A percentile compares a stretch with the other conserved stretches of the same genome.
Evolutionary conservation across 1,284 basidiomycete species (phyloP).

Genomic region (Garcileccinum viscosum): DNA sequence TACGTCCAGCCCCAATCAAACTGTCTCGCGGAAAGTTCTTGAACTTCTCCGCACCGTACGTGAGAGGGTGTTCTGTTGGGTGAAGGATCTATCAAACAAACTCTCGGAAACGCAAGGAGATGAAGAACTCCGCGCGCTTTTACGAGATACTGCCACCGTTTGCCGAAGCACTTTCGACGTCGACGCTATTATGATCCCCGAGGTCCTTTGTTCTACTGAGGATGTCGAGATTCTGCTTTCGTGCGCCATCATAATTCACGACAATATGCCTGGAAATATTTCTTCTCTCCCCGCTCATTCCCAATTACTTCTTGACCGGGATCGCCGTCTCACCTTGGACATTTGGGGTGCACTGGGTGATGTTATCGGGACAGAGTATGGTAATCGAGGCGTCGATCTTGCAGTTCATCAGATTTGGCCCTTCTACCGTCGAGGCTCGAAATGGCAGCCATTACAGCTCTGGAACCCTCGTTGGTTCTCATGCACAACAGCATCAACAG

Average conservation of each 20-base stretch:
- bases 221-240: constrained; percentile 42
- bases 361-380: constrained; percentile 11
- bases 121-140: constrained; percentile 26
- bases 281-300: constrained; percentile 14
- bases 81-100: constrained; percentile 36
- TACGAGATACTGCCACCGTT: constrained; percentile 43
- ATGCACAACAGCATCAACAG: constrained; percentile 25
- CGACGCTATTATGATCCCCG: constrained; percentile 24
- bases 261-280: constrained; percentile 33
- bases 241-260: constrained; percentile 42
- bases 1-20: constrained; percentile 25
- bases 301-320: constrained; percentile 30
- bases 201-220: constrained; percentile 27
- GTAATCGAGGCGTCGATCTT: constrained; percentile 37
- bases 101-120: constrained; percentile 31
- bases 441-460: constrained; percentile 38
- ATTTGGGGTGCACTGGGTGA: neutral
- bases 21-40: constrained; percentile 18
- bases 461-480: constrained; percentile 47
- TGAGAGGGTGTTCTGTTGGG: constrained; percentile 43
- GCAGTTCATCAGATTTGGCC: constrained; percentile 47
- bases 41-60: constrained; percentile 41
- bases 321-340: constrained; percentile 37
- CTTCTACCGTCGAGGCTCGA: constrained; percentile 35
- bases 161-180: constrained; percentile 51